Evolutionary conservation across 164 flowering plant species (phyloP).

Genomic region (Vitis cinerea): DNA sequence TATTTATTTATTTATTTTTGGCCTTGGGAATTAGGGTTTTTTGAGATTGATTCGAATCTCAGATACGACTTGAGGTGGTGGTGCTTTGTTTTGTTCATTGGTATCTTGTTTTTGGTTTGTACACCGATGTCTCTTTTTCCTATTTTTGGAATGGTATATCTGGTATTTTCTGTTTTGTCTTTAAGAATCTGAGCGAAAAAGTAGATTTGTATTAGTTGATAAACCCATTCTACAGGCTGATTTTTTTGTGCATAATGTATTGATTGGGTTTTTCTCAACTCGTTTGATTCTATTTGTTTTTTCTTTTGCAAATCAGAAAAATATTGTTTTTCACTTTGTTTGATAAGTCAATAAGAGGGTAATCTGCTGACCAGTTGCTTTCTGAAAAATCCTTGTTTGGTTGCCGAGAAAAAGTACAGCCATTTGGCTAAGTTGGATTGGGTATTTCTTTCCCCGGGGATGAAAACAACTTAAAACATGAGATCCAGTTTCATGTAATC

Average conservation of each 20-base stretch:
- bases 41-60: slow-evolving; percentile 18
- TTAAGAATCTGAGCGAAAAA: slow-evolving; percentile 37
- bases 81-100: slow-evolving; percentile 19
- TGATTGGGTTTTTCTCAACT: slow-evolving; percentile 18
- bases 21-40: background rate
- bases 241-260: slow-evolving; percentile 13
- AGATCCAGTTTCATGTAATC: too few species aligned
- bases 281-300: slow-evolving; percentile 15
- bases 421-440: too few species aligned
- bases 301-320: background rate
- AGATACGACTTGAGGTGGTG: slow-evolving; percentile 9
- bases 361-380: slow-evolving; percentile 1
- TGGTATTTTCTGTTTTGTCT: slow-evolving; percentile 51
- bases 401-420: background rate
- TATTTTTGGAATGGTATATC: slow-evolving; percentile 49
- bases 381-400: slow-evolving; percentile 7
- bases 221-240: slow-evolving; percentile 6
- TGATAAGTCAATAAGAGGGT: background rate
- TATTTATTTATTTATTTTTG: background rate
- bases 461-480: too few species aligned
- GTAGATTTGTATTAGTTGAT: slow-evolving; percentile 31
- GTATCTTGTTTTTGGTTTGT: slow-evolving; percentile 12
- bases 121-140: slow-evolving; percentile 20
- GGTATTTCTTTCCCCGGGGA: too few species aligned
- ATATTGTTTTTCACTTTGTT: background rate